phyloP scores from a whole-genome alignment of 345 rosid genomes.

The Adansonia digitata region DNA sequence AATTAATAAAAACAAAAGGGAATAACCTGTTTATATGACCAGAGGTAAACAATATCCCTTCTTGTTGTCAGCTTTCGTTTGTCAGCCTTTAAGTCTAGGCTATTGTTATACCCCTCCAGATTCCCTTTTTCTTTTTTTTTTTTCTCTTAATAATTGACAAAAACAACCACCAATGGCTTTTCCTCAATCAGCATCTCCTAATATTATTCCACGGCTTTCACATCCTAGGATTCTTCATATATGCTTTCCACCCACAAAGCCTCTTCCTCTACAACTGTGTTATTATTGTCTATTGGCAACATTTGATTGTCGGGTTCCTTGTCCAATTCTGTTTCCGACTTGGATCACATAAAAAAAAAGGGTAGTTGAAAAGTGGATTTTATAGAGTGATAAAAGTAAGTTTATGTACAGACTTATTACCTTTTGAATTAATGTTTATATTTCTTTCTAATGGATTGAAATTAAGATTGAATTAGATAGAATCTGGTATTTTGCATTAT shows the following conservation, averaged over 20 bases:
- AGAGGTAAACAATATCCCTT: neutral
- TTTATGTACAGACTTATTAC: neutral
- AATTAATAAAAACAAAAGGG: neutral
- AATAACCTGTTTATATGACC: too few relatives aligned
- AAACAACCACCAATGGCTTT: neutral
- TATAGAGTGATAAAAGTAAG: neutral
- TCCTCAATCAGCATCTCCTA: slow-evolving; percentile 9
- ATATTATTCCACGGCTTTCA: slow-evolving; percentile 1
- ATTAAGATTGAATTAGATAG: neutral
- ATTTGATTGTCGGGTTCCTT: neutral
- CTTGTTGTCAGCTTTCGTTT: slow-evolving; percentile 6
- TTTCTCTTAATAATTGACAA: neutral
- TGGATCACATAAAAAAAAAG: too few relatives aligned
- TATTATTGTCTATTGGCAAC: neutral
- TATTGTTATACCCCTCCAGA: neutral
- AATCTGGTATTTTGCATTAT: neutral
- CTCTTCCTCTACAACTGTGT: neutral
- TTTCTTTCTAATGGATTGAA: neutral
- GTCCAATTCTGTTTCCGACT: neutral
- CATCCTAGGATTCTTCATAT: slow-evolving; percentile 5
- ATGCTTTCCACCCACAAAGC: neutral
- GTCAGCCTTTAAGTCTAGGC: neutral
- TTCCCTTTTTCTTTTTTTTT: neutral
- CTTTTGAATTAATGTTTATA: too few relatives aligned
- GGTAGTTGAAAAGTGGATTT: neutral